Conservation (phyloP, 106 monocot species). For the Platanthera guangdongensis region DNA sequence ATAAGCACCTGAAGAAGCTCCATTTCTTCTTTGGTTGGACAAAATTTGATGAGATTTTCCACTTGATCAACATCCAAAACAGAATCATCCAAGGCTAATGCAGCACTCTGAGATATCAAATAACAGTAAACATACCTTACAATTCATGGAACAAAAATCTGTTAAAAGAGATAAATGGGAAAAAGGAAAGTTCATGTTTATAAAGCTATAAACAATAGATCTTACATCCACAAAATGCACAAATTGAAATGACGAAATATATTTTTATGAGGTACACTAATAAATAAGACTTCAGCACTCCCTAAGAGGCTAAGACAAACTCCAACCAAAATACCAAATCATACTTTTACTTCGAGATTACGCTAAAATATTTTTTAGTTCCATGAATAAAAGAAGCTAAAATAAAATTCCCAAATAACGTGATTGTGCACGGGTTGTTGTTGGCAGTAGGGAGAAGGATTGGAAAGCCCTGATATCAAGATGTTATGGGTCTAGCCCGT, state of each 20-base stretch:
- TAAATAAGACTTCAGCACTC: background rate
- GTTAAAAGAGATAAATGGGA: background rate
- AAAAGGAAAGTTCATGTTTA: background rate
- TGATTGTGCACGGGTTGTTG: too few relatives aligned
- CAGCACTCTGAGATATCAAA: conserved; percentile 15
- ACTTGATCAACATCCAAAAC: conserved; percentile 26
- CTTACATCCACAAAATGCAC: background rate
- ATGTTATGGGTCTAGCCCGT: too few relatives aligned
- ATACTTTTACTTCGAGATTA: too few relatives aligned
- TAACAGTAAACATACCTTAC: background rate
- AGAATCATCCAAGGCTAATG: conserved; percentile 20
- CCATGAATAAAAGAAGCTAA: too few relatives aligned
- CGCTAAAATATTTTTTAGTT: too few relatives aligned
- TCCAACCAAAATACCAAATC: too few relatives aligned
- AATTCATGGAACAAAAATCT: background rate
- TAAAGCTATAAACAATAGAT: background rate
- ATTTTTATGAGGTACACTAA: background rate
- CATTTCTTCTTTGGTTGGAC: conserved; percentile 32
- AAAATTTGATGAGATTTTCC: conserved; percentile 27
- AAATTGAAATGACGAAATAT: background rate
- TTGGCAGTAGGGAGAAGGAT: too few relatives aligned
- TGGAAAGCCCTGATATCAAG: too few relatives aligned
- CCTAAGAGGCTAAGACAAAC: background rate
- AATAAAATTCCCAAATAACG: too few relatives aligned
- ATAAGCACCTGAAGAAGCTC: conserved; percentile 24